A percentile compares a stretch with the other conserved stretches of the same genome.
Evolutionary conservation across 2,329 filamentous ascomycete species (phyloP).

Genomic region (Purpureocillium lavendulum): DNA sequence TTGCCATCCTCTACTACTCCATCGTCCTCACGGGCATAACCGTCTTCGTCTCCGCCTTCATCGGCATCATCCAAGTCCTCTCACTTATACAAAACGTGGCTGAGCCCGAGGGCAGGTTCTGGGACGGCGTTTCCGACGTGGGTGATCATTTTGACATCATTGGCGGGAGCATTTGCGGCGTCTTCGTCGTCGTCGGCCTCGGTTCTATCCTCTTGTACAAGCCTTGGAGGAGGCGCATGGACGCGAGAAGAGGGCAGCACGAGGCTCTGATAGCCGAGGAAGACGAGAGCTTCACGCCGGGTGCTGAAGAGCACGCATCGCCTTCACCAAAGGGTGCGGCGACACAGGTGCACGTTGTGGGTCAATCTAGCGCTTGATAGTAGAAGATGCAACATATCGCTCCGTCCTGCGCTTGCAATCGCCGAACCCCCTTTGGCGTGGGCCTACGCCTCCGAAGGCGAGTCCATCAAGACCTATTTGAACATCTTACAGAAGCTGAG

Average conservation of each 20-base stretch:
- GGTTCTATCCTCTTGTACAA: slow-evolving; percentile 68
- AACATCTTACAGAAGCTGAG: too few relatives aligned
- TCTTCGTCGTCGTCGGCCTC: slow-evolving; percentile 71
- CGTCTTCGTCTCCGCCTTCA: slow-evolving; percentile 74
- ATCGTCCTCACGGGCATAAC: slow-evolving; percentile 79
- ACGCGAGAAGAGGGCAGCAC: slow-evolving; percentile 10
- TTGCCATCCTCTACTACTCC: slow-evolving; percentile 93
- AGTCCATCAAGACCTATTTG: too few relatives aligned
- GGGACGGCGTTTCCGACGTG: slow-evolving; percentile 73
- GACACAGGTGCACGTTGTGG: too few relatives aligned
- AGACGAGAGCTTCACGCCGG: neutral
- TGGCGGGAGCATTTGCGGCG: slow-evolving; percentile 76
- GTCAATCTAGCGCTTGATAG: too few relatives aligned
- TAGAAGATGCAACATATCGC: too few relatives aligned
- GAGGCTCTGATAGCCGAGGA: neutral
- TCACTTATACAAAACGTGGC: slow-evolving; percentile 71
- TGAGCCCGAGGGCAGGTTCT: slow-evolving; percentile 67
- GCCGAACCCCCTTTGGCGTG: too few relatives aligned
- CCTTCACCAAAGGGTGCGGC: too few relatives aligned
- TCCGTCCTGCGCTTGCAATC: too few relatives aligned
- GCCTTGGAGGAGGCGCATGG: slow-evolving; percentile 59
- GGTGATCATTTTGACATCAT: slow-evolving; percentile 81
- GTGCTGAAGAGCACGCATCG: too few relatives aligned
- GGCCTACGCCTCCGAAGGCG: too few relatives aligned
- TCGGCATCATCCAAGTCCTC: slow-evolving; percentile 78